Evolutionary conservation across 106 monocot genomes (phyloP).

Genomic region (Dendrobium chrysotoxum): DNA sequence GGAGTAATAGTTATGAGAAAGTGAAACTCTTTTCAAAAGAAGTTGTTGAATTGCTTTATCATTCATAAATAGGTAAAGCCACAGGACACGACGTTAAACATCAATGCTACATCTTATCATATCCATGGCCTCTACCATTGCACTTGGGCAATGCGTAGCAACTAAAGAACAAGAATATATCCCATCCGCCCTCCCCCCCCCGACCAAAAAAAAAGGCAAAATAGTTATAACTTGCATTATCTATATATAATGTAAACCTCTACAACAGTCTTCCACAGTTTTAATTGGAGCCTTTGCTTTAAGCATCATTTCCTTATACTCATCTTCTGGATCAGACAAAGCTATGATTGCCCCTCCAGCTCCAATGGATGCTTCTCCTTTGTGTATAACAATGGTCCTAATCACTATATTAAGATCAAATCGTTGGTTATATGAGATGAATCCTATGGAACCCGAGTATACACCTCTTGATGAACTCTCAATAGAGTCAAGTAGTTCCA

Average conservation of each 20-base stretch:
- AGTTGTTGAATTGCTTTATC: not conserved
- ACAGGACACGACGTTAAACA: not conserved
- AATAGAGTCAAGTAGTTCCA: slow-evolving; percentile 85
- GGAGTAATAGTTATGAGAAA: too few relatives aligned
- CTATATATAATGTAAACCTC: slow-evolving; percentile 6
- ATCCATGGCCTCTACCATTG: too few relatives aligned
- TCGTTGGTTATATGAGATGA: slow-evolving; percentile 80
- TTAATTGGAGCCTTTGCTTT: slow-evolving; percentile 71
- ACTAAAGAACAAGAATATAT: not conserved
- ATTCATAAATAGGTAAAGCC: not conserved
- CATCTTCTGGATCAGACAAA: slow-evolving; percentile 68
- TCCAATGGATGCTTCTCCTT: slow-evolving; percentile 80
- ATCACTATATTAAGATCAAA: slow-evolving; percentile 96
- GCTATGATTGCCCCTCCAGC: slow-evolving; percentile 86
- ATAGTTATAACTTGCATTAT: not conserved
- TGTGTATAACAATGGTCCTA: slow-evolving; percentile 62
- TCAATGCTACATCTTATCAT: not conserved
- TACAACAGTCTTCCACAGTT: slow-evolving; percentile 34
- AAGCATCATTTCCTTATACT: slow-evolving; percentile 83
- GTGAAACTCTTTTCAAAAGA: too few relatives aligned
- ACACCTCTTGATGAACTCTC: slow-evolving; percentile 74
- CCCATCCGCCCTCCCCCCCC: too few relatives aligned
- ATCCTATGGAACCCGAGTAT: slow-evolving; percentile 94
- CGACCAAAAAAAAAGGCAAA: not conserved
- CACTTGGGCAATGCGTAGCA: not conserved